These are phyloP conservation scores for Xylaria longipes DNA, from an alignment of 495 filamentous ascomycete genomes.

Conservation along the genomic window DNA sequence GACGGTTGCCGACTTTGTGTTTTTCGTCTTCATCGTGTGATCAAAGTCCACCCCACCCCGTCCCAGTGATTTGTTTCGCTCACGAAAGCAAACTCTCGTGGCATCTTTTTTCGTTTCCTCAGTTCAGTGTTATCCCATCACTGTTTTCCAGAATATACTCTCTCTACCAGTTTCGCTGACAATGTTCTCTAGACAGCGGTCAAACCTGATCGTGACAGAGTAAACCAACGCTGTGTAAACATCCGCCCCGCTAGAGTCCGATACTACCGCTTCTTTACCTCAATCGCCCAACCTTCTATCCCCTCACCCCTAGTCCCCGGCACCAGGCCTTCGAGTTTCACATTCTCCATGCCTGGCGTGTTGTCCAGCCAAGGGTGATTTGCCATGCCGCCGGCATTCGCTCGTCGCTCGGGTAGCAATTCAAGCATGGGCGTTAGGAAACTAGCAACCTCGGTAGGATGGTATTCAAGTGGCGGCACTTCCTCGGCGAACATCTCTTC, in stretches of 20 bases:
- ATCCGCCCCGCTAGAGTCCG: background rate
- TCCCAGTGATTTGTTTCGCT: background rate
- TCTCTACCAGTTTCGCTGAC: constrained; percentile 3
- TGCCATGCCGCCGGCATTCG: constrained; percentile 96
- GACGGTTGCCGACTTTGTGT: background rate
- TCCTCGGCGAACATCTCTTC: constrained; percentile 38
- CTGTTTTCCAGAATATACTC: constrained; percentile 12
- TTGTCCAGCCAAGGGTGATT: constrained; percentile 80
- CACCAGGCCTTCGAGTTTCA: constrained; percentile 70
- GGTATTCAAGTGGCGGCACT: constrained; percentile 37
- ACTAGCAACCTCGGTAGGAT: constrained; percentile 66
- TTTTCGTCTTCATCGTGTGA: background rate
- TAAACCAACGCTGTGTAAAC: background rate
- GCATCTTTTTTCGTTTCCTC: constrained; percentile 10
- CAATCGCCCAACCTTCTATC: constrained; percentile 93
- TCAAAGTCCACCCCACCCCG: background rate
- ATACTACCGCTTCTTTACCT: constrained; percentile 81
- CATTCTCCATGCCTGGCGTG: constrained; percentile 83
- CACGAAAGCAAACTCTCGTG: background rate
- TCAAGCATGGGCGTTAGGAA: constrained; percentile 95
- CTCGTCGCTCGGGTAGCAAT: constrained; percentile 81
- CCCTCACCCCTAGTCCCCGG: constrained; percentile 88
- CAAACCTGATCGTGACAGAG: background rate
- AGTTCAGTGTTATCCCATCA: background rate
- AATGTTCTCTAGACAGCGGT: constrained; percentile 5